Conservation (phyloP, 2,329 filamentous ascomycete species). For the Magnaporthiopsis poae region DNA sequence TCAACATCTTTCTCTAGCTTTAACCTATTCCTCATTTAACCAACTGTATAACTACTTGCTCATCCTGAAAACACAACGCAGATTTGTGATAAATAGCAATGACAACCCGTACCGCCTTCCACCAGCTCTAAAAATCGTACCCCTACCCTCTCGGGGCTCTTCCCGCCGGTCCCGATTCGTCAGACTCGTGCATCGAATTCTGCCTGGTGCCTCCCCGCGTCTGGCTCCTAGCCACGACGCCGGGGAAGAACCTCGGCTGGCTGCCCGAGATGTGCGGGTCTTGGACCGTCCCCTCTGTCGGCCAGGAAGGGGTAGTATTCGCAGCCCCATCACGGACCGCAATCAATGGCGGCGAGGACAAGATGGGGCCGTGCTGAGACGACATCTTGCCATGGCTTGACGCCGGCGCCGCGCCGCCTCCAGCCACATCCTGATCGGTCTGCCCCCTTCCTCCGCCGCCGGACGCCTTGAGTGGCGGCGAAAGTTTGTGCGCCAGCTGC, state of each 20-base stretch:
- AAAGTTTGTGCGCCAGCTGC: neutral
- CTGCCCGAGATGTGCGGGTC: conserved; percentile 43
- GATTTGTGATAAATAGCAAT: neutral
- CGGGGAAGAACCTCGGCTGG: conserved; percentile 64
- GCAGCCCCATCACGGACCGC: neutral
- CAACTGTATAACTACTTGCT: no score
- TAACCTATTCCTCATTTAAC: no score
- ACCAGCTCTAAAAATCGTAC: neutral
- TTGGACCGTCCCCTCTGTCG: neutral
- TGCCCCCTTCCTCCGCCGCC: neutral
- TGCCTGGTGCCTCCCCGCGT: conserved; percentile 33
- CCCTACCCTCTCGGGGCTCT: neutral
- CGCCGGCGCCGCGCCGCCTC: neutral
- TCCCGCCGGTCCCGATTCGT: conserved; percentile 13
- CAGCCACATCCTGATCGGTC: neutral
- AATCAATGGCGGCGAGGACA: neutral
- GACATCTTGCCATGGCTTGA: neutral
- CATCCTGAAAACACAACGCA: neutral
- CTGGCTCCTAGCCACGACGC: conserved; percentile 49
- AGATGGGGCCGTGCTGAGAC: neutral
- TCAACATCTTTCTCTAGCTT: no score
- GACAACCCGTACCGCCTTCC: neutral
- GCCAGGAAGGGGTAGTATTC: neutral
- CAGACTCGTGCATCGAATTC: conserved; percentile 29
- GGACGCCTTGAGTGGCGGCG: neutral